Base-by-base conservation (phyloP, 2,329 filamentous ascomycete genomes). In the Dryadomyces quercus-mongolicae region DNA sequence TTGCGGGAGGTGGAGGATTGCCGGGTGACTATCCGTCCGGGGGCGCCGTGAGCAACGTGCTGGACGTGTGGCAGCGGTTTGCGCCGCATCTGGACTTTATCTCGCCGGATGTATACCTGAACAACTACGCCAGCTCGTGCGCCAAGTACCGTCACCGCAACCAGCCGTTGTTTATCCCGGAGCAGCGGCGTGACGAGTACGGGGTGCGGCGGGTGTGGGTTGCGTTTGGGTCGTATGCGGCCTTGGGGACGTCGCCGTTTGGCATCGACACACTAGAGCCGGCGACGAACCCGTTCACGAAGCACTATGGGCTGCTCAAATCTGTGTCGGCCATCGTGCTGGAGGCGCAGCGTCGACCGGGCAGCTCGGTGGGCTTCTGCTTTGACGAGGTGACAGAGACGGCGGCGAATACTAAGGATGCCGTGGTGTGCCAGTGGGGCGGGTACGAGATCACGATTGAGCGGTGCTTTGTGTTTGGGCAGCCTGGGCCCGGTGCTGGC, bases 121-220 rank as follows among this genome's bases (percentile, higher is more conserved):
- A 53, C 16, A 68, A 73, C 49, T 73, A 73, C 54, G 67, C 69
- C 44, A 62, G 56, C 0, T 61, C 63, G 9, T 46, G 20, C 9
- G 44, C 44, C 6, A 13, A 16, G 18, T 46, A 22, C 21, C 20
- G 20, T 2, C 44, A 46, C 21, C 18, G 21, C 44, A 16, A 16
- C 8, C 71, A 76, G 57, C 67, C 73, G 0, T 65, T 78, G 0
- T 76, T 77, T 57, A 76, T 78, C 38, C 75, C 75, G 0, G 75
- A 78, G 62, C 75, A 77, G 59, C 65, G 73, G 6, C 66, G 74
- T 12, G 74, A 77, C 53, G 73, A 74, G 40, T 66, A 70, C 38
- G 73, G 73, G 8, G 67, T 70, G 0, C 61, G 71, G 8, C 57
- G 73, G 2, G 61, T 74, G 1, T 75, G 71, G 70, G 49, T 66